Base-by-base conservation (phyloP, 1,284 basidiomycete species). In the Cutaneotrichosporon sp. region DNA sequence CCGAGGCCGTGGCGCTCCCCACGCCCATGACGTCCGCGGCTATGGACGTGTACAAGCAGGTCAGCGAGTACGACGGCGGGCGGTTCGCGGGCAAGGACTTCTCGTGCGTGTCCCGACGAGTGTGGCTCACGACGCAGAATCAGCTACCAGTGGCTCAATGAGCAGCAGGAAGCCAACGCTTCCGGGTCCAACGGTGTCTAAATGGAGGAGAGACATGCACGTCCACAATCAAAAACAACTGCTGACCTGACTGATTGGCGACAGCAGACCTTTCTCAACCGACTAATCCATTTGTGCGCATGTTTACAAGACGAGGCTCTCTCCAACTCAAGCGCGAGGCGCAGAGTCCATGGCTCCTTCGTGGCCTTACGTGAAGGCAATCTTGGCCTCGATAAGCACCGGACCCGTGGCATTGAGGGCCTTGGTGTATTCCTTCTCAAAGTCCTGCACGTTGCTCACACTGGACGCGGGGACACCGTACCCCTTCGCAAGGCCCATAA, bases 21-120 rank as follows among this genome's bases (percentile, higher is more conserved):
- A 71, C 67, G 20, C 75, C 76, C 3, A 60, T 78, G 54, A 69
- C 70, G 2, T 77, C 74, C 75, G 73, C 74, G 1, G 69, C 74
- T 4, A 69, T 68, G 56, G 70, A 67, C 56, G 68, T 78, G 1
- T 78, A 78, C 60, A 70, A 77, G 8, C 66, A 70, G 8, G 72
- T 75, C 16, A 71, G 71, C 51, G 38, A 59, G 10, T 73, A 77
- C 31, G 69, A 61, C 25, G 67, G 69, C 20, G 70, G 67, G 1
- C 68, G 63, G 20, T 51, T 68, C 69, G 74, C 71, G 4, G 66
- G 59, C n/a, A 73, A 73, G 60, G 76, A 78, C 66, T 77, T 78
- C 61, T 71, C 72, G 73, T 70, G 75, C 20, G 74, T 76, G 13
- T 71, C 10, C 11, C 18, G 11, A 42, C 38, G 38, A 42, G 38